A percentile compares a stretch with the other conserved stretches of the same genome.
phyloP scores from a whole-genome alignment of 2,329 filamentous ascomycete genomes.

The Exserohilum rostratum region DNA sequence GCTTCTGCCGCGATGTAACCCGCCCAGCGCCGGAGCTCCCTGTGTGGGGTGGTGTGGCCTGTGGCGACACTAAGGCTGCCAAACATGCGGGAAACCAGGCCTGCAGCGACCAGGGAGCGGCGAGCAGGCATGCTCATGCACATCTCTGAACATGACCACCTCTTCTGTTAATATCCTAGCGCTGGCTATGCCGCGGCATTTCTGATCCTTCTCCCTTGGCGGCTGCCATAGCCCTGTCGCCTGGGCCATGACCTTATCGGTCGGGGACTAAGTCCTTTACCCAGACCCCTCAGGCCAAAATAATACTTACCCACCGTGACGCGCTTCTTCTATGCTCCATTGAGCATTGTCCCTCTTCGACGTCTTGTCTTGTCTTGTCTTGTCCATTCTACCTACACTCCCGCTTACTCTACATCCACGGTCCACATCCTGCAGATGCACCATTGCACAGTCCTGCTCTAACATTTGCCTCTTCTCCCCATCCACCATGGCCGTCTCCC shows the following conservation, averaged over 20 bases:
- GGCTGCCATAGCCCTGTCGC: slow-evolving; percentile 30
- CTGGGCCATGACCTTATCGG: slow-evolving; percentile 47
- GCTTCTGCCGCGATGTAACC: slow-evolving; percentile 46
- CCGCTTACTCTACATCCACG: slow-evolving; percentile 40
- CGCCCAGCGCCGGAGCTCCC: slow-evolving; percentile 38
- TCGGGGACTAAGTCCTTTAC: slow-evolving; percentile 42
- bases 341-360: slow-evolving; percentile 43
- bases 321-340: slow-evolving; percentile 46
- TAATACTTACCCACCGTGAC: slow-evolving; percentile 49
- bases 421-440: slow-evolving; percentile 43
- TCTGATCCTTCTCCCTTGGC: slow-evolving; percentile 43
- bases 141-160: slow-evolving; percentile 38
- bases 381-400: slow-evolving; percentile 43
- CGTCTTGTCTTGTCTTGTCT: slow-evolving; percentile 42
- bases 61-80: too few species aligned
- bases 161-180: slow-evolving; percentile 42
- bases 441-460: slow-evolving; percentile 33
- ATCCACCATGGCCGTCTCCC: slow-evolving; percentile 42
- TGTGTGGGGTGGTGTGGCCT: slow-evolving; percentile 45
- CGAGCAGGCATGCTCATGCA: slow-evolving; percentile 41
- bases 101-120: too few species aligned
- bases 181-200: slow-evolving; percentile 42
- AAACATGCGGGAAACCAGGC: too few species aligned
- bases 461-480: slow-evolving; percentile 21
- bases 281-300: slow-evolving; percentile 40